Evolutionary conservation across 2,329 filamentous ascomycete species (phyloP), one percentile per base, ranked within the genome.

Genomic region (Nigrospora sphaerica): DNA sequence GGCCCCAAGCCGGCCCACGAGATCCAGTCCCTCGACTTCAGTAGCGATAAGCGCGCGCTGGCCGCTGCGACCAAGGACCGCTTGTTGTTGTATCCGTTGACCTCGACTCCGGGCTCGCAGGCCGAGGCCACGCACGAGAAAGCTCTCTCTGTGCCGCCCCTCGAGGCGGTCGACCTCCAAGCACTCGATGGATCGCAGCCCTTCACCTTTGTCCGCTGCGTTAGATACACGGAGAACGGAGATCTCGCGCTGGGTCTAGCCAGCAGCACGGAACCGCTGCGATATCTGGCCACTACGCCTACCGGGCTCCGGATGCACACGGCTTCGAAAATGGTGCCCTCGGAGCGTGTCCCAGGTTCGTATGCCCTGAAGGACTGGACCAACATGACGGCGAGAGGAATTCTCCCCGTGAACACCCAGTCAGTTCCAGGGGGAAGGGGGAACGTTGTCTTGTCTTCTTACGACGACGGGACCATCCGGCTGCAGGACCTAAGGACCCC

Each of bases 381-480:
- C 0, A 58, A 61, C 12, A 52, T 61, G 6, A 72, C 67, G 1
- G 66, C 74, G 12, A 61, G 71, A 32, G 72, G 74, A 0, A 65
- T 80, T 3, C 67, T 75, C 32, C 68, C 73, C 1, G 60, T 78
- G 0, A 57, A 65, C 13, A 54, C 58, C 10, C 52, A 57, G 13
- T 61, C 62, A 4, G 34, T 64, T 17, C 56, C 55, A 3, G 57
- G 57, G 12, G 63, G 67, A 1, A 62, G 61, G 17, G 62, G 63
- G 1, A 69, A 64, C 18, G 58, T 76, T 2, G 54, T 79, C 7
- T 64, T 80, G 12, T 75, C 69, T 46, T 67, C 74, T 4, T 80
- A 76, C 75, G 69, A 73, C 38, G 74, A 79, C 45, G 75, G 75
- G 10, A 75, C 70, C 1, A 68, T 71, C 45, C 66, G 71, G 57